These are phyloP conservation scores for Clonostachys rosea DNA, from an alignment of 2,329 filamentous ascomycete genomes.

Conservation along the genomic window DNA sequence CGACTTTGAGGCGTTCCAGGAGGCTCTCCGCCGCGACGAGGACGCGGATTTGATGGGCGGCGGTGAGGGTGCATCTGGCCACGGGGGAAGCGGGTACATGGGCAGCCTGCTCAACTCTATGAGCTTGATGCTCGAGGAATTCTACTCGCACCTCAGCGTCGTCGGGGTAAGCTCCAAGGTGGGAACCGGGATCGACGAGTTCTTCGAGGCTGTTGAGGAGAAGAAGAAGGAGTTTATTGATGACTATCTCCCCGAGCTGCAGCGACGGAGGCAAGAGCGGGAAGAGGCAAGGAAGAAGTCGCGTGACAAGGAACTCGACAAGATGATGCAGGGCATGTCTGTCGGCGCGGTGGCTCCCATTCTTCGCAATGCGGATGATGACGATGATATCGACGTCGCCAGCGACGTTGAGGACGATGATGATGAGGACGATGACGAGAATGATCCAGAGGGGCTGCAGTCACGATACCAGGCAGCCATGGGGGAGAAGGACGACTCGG, in stretches of 20 bases:
- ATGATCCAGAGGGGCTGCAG: constrained; percentile 62
- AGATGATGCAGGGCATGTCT: constrained; percentile 91
- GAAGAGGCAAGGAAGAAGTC: constrained; percentile 68
- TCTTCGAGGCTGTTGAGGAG: constrained; percentile 82
- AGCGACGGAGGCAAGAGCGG: constrained; percentile 69
- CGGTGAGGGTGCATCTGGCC: constrained; percentile 56
- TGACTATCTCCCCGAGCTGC: constrained; percentile 90
- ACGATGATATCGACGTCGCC: constrained; percentile 42
- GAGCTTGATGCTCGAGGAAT: constrained; percentile 96
- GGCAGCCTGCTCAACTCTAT: constrained; percentile 92
- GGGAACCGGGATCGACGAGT: constrained; percentile 85
- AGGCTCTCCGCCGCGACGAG: constrained; percentile 76
- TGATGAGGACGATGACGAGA: constrained; percentile 54
- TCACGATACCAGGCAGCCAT: constrained; percentile 75
- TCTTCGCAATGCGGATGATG: constrained; percentile 26
- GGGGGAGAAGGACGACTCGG: constrained; percentile 47
- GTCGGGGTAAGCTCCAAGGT: constrained; percentile 93
- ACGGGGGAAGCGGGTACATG: constrained; percentile 90
- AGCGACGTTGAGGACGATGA: constrained; percentile 57
- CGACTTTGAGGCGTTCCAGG: constrained; percentile 94
- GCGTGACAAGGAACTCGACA: constrained; percentile 78
- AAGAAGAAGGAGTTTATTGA: constrained; percentile 85
- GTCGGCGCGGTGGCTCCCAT: constrained; percentile 21
- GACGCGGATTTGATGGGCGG: constrained; percentile 71
- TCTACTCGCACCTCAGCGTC: constrained; percentile 89